Evolutionary conservation across 164 flowering plant species (phyloP).

Genomic region (Santalum album): DNA sequence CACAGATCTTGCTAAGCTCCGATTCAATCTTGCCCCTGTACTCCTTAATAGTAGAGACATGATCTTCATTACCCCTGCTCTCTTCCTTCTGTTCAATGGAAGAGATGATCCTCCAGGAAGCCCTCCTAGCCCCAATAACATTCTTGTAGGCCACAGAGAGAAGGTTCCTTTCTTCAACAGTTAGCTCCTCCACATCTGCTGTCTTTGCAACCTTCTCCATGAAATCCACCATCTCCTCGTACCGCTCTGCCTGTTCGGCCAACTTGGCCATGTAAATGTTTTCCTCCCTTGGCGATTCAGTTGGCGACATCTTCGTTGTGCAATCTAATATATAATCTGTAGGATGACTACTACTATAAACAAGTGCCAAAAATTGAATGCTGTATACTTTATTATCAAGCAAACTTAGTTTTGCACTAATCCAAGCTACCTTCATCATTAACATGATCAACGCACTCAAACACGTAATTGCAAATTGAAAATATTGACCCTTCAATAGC

Average conservation of each 20-base stretch:
- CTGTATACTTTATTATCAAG: not conserved
- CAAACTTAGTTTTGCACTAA: not conserved
- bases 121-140: conserved; percentile 76
- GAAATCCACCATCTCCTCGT: conserved; percentile 78
- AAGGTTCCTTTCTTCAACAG: conserved; percentile 66
- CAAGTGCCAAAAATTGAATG: not conserved
- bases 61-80: conserved; percentile 69
- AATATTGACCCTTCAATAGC: too few species aligned
- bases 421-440: not conserved
- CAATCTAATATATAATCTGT: conserved; percentile 9
- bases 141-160: conserved; percentile 74
- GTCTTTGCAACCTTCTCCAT: conserved; percentile 71
- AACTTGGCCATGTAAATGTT: conserved; percentile 68
- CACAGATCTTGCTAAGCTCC: conserved; percentile 72
- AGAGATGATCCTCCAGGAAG: conserved; percentile 77
- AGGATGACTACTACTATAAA: not conserved
- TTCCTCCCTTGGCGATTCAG: conserved; percentile 49
- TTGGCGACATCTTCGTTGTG: conserved; percentile 24
- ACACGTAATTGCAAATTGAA: too few species aligned
- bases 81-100: conserved; percentile 79
- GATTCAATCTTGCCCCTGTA: conserved; percentile 61
- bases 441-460: too few species aligned
- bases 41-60: conserved; percentile 52
- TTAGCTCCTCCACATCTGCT: conserved; percentile 49
- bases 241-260: conserved; percentile 73